phyloP scores from a whole-genome alignment of 306 rosid genomes.

The Biancaea sappan region DNA sequence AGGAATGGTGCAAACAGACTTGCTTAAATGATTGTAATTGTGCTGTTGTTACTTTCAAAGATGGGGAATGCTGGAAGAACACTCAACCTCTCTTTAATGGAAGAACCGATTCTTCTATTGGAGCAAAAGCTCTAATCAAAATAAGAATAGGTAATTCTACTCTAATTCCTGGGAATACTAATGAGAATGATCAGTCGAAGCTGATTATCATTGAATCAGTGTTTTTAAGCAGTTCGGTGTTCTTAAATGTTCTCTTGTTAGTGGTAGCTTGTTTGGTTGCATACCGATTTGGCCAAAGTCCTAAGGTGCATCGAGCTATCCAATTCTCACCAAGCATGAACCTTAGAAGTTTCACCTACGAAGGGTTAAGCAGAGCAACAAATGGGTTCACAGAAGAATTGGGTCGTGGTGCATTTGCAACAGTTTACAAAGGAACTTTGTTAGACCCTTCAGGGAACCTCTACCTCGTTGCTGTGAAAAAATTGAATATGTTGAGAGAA shows the following conservation, averaged over 20 bases:
- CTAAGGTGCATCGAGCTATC: background rate
- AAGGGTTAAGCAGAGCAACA: constrained; percentile 25
- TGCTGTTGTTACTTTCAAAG: background rate
- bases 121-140: constrained; percentile 29
- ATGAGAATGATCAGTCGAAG: background rate
- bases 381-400: constrained; percentile 30
- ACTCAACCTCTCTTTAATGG: constrained; percentile 30
- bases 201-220: constrained; percentile 6
- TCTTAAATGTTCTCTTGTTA: constrained; percentile 14
- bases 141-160: constrained; percentile 13
- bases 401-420: constrained; percentile 33
- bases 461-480: constrained; percentile 14
- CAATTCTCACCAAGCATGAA: background rate
- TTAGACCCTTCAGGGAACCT: background rate
- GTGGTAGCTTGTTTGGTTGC: background rate
- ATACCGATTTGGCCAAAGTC: background rate
- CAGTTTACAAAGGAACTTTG: constrained; percentile 27
- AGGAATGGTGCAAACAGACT: constrained; percentile 38
- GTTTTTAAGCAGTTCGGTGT: constrained; percentile 19
- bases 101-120: background rate
- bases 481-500: background rate
- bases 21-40: constrained; percentile 41
- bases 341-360: constrained; percentile 29
- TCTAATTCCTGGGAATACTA: background rate
- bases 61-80: constrained; percentile 7